phyloP scores from a whole-genome alignment of 768 basidiomycete genomes.

The Steccherinum ochraceum region DNA sequence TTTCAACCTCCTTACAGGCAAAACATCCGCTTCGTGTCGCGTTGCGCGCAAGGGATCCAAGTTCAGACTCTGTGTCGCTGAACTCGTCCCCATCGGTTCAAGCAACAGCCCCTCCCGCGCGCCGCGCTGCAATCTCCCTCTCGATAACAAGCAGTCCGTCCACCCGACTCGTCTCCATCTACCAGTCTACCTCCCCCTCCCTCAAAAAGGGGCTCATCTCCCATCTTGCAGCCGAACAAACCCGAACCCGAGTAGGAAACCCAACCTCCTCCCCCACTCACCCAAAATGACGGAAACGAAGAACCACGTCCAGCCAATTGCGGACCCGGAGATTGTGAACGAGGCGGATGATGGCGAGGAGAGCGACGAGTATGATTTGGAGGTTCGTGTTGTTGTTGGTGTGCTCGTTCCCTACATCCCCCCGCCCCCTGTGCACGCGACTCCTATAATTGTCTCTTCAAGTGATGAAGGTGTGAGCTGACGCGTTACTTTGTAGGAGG shows the following conservation, averaged over 20 bases:
- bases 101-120: too few relatives aligned
- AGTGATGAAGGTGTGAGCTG: background rate
- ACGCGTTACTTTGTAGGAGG: constrained; percentile 11
- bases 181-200: background rate
- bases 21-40: too few relatives aligned
- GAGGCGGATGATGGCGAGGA: constrained; percentile 19
- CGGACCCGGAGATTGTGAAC: constrained; percentile 8
- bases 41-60: too few relatives aligned
- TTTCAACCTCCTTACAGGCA: too few relatives aligned
- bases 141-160: too few relatives aligned
- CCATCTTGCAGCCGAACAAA: background rate
- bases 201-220: background rate
- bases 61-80: too few relatives aligned
- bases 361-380: constrained; percentile 25
- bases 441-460: background rate
- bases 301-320: constrained; percentile 6
- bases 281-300: constrained; percentile 3
- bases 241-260: background rate
- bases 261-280: too few relatives aligned
- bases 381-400: constrained; percentile 8
- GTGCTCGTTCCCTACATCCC: background rate
- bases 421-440: background rate
- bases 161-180: background rate
- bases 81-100: too few relatives aligned
- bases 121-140: too few relatives aligned